These are phyloP conservation scores for Vigna trinervia DNA, from an alignment of 306 rosid species.

Conservation along the genomic window DNA sequence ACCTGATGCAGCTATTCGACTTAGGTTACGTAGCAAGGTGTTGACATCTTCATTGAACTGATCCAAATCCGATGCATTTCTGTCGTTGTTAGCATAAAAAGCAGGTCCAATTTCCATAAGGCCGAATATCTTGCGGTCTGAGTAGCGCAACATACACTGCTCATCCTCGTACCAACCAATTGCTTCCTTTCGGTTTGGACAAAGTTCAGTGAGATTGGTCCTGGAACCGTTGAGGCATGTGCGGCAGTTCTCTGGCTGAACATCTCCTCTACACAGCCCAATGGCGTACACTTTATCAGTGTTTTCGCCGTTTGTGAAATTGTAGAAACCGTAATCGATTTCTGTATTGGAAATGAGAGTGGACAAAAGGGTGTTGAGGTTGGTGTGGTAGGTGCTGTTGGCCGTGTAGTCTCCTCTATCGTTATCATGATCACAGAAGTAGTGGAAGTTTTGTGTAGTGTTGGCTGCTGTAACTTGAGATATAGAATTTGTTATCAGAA, in stretches of 20 bases:
- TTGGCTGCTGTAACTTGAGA: not conserved
- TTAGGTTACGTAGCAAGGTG: not conserved
- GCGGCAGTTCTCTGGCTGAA: conserved; percentile 38
- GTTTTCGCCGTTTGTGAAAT: conserved; percentile 41
- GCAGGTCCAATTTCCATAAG: conserved; percentile 18
- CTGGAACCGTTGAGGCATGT: conserved; percentile 46
- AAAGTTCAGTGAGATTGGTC: conserved; percentile 32
- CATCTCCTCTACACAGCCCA: conserved; percentile 59
- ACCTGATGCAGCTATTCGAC: conserved; percentile 4
- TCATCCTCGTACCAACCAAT: conserved; percentile 44
- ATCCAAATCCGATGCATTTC: not conserved
- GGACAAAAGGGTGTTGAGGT: conserved; percentile 57
- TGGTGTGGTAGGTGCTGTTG: conserved; percentile 47
- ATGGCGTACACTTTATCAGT: conserved; percentile 42
- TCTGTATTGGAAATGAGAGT: conserved; percentile 34
- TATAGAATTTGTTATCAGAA: not conserved
- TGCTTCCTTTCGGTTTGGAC: conserved; percentile 56
- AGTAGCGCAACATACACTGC: conserved; percentile 52
- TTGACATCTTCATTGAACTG: not conserved
- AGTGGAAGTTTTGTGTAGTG: not conserved
- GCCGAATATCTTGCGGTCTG: conserved; percentile 32
- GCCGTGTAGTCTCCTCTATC: conserved; percentile 49
- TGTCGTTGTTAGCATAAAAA: rapidly evolving
- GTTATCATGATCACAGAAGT: not conserved
- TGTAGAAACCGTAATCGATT: conserved; percentile 47